A percentile compares a stretch with the other conserved stretches of the same genome.
Conservation (phyloP, 2,329 filamentous ascomycete species). For the Thelonectria rubi region DNA sequence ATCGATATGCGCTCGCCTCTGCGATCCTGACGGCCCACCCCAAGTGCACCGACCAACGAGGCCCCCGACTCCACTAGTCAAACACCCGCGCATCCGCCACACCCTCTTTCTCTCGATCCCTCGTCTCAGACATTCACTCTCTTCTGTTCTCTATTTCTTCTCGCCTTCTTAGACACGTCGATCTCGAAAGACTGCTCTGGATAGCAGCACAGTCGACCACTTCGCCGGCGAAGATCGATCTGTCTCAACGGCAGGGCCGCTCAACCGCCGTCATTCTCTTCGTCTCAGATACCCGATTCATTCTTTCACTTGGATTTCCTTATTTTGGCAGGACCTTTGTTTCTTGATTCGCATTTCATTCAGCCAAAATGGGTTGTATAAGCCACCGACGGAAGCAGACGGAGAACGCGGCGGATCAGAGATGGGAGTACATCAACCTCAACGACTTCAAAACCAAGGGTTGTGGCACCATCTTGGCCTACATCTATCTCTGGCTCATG, state of each 20-base stretch:
- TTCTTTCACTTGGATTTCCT: constrained; percentile 22
- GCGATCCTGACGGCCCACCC: constrained; percentile 22
- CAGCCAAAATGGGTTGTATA: constrained; percentile 70
- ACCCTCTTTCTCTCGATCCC: constrained; percentile 7
- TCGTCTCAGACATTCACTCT: constrained; percentile 20
- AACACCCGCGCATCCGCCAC: constrained; percentile 18
- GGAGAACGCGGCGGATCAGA: constrained; percentile 81
- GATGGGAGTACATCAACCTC: constrained; percentile 88
- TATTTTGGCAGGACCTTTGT: constrained; percentile 24
- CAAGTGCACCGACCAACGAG: constrained; percentile 22
- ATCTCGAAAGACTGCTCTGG: constrained; percentile 29
- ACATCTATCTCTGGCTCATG: constrained; percentile 84
- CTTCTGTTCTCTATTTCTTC: constrained; percentile 27
- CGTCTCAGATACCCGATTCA: constrained; percentile 25
- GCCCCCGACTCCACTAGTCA: constrained; percentile 20
- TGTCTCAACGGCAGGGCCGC: constrained; percentile 55
- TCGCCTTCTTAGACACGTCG: constrained; percentile 6
- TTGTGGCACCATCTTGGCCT: constrained; percentile 80
- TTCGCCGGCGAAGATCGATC: constrained; percentile 62
- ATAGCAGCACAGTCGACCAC: constrained; percentile 51
- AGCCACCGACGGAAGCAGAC: constrained; percentile 68
- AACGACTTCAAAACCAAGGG: constrained; percentile 86
- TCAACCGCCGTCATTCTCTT: constrained; percentile 24
- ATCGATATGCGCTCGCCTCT: constrained; percentile 21
- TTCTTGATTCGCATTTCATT: constrained; percentile 8